Conservation (phyloP, 495 filamentous ascomycete genomes). For the Entonaema liquescens region DNA sequence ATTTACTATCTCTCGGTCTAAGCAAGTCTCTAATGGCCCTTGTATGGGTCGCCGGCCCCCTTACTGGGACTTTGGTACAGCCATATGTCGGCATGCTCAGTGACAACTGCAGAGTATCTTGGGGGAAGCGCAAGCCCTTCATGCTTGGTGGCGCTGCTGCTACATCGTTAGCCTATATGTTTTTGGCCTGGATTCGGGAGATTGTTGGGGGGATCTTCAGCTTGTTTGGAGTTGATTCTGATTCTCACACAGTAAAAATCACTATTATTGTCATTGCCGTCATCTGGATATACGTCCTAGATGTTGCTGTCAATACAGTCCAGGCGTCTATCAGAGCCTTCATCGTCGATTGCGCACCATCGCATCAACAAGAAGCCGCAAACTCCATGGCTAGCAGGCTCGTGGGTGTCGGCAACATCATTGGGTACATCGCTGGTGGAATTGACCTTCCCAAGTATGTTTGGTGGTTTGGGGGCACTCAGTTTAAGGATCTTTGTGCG, state of each 20-base stretch:
- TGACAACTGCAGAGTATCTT: constrained; percentile 80
- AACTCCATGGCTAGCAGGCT: constrained; percentile 88
- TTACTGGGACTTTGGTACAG: constrained; percentile 87
- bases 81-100: constrained; percentile 93
- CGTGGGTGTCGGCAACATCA: constrained; percentile 84
- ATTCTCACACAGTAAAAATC: constrained; percentile 67
- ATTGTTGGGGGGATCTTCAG: constrained; percentile 73
- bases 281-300: constrained; percentile 83
- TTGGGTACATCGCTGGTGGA: constrained; percentile 85
- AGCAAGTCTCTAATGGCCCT: constrained; percentile 93
- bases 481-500: constrained; percentile 88
- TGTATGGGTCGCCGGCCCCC: constrained; percentile 92
- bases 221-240: constrained; percentile 73
- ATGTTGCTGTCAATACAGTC: constrained; percentile 94
- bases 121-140: constrained; percentile 89
- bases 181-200: constrained; percentile 83
- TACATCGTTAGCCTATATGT: constrained; percentile 76
- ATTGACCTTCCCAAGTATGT: constrained; percentile 74
- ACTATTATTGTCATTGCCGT: constrained; percentile 76
- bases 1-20: constrained; percentile 77
- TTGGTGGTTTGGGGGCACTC: constrained; percentile 80
- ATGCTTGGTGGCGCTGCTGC: constrained; percentile 79
- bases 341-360: constrained; percentile 87
- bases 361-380: constrained; percentile 86
- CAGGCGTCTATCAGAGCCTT: constrained; percentile 90